phyloP scores from a whole-genome alignment of 306 rosid genomes.

The barrel medic (Medicago truncatula) region DNA sequence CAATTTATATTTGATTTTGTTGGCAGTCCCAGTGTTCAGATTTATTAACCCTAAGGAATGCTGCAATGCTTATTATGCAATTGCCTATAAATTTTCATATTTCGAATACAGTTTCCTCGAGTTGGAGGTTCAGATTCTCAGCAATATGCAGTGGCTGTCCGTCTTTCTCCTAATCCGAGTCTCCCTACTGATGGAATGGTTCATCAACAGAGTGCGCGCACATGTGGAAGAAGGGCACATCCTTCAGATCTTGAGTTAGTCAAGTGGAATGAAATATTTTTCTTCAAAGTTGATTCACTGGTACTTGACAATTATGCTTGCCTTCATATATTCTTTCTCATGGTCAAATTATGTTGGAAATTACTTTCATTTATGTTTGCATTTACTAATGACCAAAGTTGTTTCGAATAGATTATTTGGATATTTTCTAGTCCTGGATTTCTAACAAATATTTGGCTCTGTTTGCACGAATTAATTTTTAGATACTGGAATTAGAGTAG shows the following conservation, averaged over 20 bases:
- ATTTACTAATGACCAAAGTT: slow-evolving; percentile 21
- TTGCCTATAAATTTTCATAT: slow-evolving; percentile 16
- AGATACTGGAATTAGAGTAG: background rate
- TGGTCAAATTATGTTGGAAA: slow-evolving; percentile 13
- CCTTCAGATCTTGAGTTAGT: slow-evolving; percentile 71
- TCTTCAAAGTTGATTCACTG: slow-evolving; percentile 88
- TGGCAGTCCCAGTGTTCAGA: slow-evolving; percentile 1
- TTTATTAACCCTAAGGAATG: slow-evolving; percentile 9
- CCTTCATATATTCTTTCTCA: slow-evolving; percentile 25
- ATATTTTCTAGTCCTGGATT: background rate
- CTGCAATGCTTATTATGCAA: slow-evolving; percentile 14
- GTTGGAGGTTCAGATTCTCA: slow-evolving; percentile 66
- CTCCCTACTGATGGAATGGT: slow-evolving; percentile 51
- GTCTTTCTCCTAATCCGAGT: slow-evolving; percentile 65
- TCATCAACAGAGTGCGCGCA: slow-evolving; percentile 89
- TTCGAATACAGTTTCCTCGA: slow-evolving; percentile 72
- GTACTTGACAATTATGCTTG: slow-evolving; percentile 53
- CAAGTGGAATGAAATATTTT: slow-evolving; percentile 93
- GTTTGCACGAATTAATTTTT: background rate
- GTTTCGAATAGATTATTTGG: slow-evolving; percentile 18
- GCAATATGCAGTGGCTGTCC: slow-evolving; percentile 77
- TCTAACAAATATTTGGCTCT: slow-evolving; percentile 11
- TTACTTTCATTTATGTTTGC: slow-evolving; percentile 1
- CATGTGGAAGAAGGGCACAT: slow-evolving; percentile 73
- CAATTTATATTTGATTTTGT: slow-evolving; percentile 31